These are phyloP conservation scores for Parmelia sp. DNA, from an alignment of 495 filamentous ascomycete genomes.

Conservation along the genomic window DNA sequence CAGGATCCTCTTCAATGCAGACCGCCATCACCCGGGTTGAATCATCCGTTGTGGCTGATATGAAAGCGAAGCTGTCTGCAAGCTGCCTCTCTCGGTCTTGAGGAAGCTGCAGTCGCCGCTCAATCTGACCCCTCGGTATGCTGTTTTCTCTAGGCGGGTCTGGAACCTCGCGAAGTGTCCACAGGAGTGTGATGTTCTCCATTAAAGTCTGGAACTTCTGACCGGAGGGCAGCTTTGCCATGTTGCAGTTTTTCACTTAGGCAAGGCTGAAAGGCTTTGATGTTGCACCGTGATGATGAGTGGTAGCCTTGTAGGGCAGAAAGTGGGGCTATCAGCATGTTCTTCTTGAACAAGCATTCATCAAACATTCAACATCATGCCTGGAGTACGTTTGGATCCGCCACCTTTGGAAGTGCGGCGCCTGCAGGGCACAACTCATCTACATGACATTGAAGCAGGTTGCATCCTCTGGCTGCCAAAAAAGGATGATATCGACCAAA, in stretches of 20 bases:
- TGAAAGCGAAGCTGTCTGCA: constrained; percentile 32
- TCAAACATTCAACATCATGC: no score
- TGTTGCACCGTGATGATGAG: background rate
- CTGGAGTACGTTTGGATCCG: no score
- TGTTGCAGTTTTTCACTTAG: background rate
- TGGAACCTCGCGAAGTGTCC: background rate
- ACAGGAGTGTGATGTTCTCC: background rate
- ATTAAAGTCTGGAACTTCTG: background rate
- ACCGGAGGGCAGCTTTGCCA: background rate
- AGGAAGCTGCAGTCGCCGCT: no score
- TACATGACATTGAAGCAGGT: background rate
- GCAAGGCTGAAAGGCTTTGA: background rate
- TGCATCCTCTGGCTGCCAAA: background rate
- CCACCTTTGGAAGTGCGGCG: background rate
- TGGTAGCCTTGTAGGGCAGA: constrained; percentile 1
- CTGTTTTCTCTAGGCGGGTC: background rate
- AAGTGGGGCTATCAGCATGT: no score
- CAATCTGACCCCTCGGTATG: background rate
- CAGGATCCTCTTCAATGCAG: constrained; percentile 33
- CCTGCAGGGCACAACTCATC: background rate
- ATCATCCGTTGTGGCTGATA: constrained; percentile 33
- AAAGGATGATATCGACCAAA: background rate
- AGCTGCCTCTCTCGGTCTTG: background rate
- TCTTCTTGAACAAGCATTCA: no score
- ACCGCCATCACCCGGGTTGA: constrained; percentile 34